Percentiles rank a stretch among this genome's conserved stretches.
Conservation (phyloP, 768 basidiomycete genomes). For the Hygrocybe coccinea region DNA sequence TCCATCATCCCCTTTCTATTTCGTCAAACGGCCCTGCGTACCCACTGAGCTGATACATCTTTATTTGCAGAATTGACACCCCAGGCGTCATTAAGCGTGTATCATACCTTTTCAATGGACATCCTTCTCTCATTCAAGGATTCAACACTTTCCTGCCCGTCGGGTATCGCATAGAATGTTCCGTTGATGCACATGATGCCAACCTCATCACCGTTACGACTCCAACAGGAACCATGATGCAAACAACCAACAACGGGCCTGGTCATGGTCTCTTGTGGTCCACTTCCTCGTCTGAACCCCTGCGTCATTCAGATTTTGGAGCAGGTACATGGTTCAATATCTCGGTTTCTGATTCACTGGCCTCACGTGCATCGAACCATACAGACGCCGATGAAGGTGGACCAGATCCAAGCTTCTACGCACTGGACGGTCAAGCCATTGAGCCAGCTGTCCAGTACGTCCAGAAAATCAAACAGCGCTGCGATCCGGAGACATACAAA, state of each 20-base stretch:
- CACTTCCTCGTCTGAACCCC: slow-evolving; percentile 15
- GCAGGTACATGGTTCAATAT: background rate
- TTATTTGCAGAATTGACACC: slow-evolving; percentile 78
- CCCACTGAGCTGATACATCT: background rate
- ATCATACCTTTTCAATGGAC: slow-evolving; percentile 86
- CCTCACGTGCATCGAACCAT: slow-evolving; percentile 6
- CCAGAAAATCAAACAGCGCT: slow-evolving; percentile 93
- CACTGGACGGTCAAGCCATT: slow-evolving; percentile 44
- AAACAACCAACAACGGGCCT: slow-evolving; percentile 47
- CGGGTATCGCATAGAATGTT: slow-evolving; percentile 90
- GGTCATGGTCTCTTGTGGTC: slow-evolving; percentile 39
- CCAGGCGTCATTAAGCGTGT: slow-evolving; percentile 96
- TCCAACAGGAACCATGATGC: slow-evolving; percentile 59
- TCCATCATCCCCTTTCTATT: no score
- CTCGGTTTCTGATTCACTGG: slow-evolving; percentile 11
- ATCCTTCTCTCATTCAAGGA: slow-evolving; percentile 87
- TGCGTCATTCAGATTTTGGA: background rate
- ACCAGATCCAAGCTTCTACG: slow-evolving; percentile 31
- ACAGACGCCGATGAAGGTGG: slow-evolving; percentile 2
- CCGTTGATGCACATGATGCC: slow-evolving; percentile 55
- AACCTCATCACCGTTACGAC: slow-evolving; percentile 75
- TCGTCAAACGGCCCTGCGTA: no score
- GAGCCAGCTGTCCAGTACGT: slow-evolving; percentile 90
- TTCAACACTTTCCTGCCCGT: slow-evolving; percentile 97
- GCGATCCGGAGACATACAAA: slow-evolving; percentile 82